Base-by-base conservation (phyloP, 208 protist species). In the Acanthamoeba sp. region DNA sequence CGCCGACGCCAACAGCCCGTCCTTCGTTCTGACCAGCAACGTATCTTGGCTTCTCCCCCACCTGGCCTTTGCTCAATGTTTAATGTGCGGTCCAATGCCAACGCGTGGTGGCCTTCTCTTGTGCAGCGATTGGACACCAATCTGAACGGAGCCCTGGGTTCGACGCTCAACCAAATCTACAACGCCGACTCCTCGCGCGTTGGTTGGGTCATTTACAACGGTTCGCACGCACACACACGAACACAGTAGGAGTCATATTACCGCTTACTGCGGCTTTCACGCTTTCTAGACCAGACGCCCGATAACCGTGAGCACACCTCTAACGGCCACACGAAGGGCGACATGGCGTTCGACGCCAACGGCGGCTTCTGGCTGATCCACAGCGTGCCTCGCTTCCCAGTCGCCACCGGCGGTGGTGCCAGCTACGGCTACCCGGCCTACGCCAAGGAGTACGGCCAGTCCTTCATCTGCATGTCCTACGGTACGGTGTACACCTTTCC, bases 351-450 rank as follows among this genome's bases (percentile, higher is more conserved):
- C 18, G 45, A 64, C 22, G 38, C 59, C 40, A 32, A 59, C 29
- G n/a, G 55, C 22, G 96, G 95, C n/a, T 97, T 94, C 57, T 97
- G 96, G 96, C 50, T 97, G 0, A 93, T 97, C 59, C 96, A 97
- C 59, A 73, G 36, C 20, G 52, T 69, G 1, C 96, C 96, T 14
- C 59, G 94, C 34, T 97, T 95, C 38, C 96, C 96, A 38, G 45
- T 24, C 3, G 50, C 76, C 48, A 76, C 93, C 27, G 52, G 36
- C 12, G 34, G 73, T 24, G 42, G 29, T n/a, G n/a, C n/a, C 7
- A 50, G 76, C 38, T 14, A 24, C 3, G 32, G 36, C 7, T 97
- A 64, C n/a, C 96, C 96, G 57, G 89, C 45, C 7, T 87, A 95
- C 34, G 96, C 82, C 59, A 50, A 52, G 9, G 71, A 92, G 2